Percentiles rank a stretch among this genome's conserved stretches.
These are phyloP conservation scores for Byssoonygena ceratinophila DNA, from an alignment of 2,329 filamentous ascomycete species.

Conservation along the genomic window DNA sequence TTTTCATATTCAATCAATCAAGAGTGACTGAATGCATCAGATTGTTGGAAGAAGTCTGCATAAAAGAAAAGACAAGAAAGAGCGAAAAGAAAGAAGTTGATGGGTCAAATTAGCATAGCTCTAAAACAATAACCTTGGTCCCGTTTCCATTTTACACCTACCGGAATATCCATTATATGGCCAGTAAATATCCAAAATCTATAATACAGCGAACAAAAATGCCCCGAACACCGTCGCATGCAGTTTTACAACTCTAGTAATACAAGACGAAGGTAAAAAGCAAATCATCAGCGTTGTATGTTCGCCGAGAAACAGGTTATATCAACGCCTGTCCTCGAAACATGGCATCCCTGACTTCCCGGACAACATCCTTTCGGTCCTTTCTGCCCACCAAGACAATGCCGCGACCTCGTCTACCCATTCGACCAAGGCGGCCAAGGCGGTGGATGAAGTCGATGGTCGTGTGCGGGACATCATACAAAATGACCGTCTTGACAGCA, in stretches of 20 bases:
- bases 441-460: conserved; percentile 98
- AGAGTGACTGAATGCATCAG: no score
- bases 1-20: no score
- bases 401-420: conserved; percentile 80
- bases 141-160: background rate
- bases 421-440: conserved; percentile 78
- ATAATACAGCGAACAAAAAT: conserved; percentile 1
- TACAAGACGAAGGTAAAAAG: background rate
- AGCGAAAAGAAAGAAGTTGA: background rate
- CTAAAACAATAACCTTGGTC: background rate
- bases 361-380: conserved; percentile 80
- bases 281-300: background rate
- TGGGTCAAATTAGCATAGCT: background rate
- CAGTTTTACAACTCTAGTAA: background rate
- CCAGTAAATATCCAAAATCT: background rate
- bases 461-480: conserved; percentile 96
- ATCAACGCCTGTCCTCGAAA: conserved; percentile 70
- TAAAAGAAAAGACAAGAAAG: background rate
- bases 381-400: conserved; percentile 83
- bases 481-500: conserved; percentile 77
- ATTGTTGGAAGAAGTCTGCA: background rate
- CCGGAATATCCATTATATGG: background rate
- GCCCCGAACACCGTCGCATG: background rate
- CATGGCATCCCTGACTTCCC: conserved; percentile 84
- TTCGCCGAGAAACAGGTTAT: conserved; percentile 28